These are phyloP conservation scores for Neonectria sp. DNA, from an alignment of 2,329 filamentous ascomycete genomes.

Conservation along the genomic window DNA sequence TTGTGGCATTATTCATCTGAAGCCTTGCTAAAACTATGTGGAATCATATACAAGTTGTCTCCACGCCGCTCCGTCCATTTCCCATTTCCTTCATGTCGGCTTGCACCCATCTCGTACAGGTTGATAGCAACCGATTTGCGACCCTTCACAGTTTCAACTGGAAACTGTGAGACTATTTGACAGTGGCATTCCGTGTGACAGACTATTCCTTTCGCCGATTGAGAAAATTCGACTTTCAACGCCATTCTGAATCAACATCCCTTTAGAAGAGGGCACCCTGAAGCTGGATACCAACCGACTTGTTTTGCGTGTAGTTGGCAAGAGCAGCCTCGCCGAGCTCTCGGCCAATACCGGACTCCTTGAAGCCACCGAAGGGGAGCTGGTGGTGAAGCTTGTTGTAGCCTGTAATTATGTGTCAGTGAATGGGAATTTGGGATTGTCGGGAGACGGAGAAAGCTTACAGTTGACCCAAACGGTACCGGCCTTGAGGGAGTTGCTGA, in stretches of 20 bases:
- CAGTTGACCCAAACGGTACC: conserved; percentile 75
- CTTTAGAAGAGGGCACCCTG: conserved; percentile 13
- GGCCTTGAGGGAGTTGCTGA: conserved; percentile 81
- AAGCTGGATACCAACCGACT: conserved; percentile 72
- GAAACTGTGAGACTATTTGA: background rate
- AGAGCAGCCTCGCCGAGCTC: conserved; percentile 80
- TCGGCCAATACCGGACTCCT: conserved; percentile 83
- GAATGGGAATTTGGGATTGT: conserved; percentile 20
- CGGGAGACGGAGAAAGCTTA: conserved; percentile 39
- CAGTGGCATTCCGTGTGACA: background rate
- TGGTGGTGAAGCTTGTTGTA: conserved; percentile 82
- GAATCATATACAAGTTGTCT: conserved; percentile 45
- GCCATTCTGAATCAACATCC: background rate
- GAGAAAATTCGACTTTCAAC: conserved; percentile 20
- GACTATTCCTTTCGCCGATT: conserved; percentile 7
- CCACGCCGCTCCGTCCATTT: conserved; percentile 39
- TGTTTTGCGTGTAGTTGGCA: conserved; percentile 78
- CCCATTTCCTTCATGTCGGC: conserved; percentile 25
- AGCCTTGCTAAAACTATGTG: conserved; percentile 35
- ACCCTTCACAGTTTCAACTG: background rate
- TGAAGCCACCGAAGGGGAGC: conserved; percentile 81
- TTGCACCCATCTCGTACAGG: conserved; percentile 4
- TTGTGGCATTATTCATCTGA: conserved; percentile 40
- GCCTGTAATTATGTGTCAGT: conserved; percentile 48
- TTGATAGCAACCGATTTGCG: background rate